Percentiles rank a stretch among this genome's conserved stretches.
phyloP scores from a whole-genome alignment of 495 filamentous ascomycete genomes.

The Endocarpon pusillum region DNA sequence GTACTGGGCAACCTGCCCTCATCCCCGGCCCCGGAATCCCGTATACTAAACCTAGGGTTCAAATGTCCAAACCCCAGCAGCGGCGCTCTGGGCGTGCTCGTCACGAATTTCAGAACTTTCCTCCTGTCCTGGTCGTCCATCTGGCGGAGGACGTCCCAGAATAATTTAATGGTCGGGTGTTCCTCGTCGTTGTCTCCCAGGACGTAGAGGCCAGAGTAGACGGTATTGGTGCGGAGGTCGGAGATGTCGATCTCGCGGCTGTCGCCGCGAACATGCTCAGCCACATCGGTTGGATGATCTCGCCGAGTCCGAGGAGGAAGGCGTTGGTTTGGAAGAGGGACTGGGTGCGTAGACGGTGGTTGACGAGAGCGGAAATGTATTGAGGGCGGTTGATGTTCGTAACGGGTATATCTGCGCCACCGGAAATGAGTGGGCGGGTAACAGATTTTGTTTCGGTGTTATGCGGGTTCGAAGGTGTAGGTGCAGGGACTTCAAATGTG shows the following conservation, averaged over 20 bases:
- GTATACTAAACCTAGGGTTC: constrained; percentile 73
- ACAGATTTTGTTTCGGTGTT: constrained; percentile 31
- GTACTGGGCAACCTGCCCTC: constrained; percentile 73
- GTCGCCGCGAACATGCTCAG: constrained; percentile 92
- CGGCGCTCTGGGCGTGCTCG: constrained; percentile 81
- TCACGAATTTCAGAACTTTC: constrained; percentile 90
- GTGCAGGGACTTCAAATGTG: constrained; percentile 39
- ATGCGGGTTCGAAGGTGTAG: constrained; percentile 18
- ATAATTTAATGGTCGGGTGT: constrained; percentile 67
- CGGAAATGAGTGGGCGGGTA: constrained; percentile 56
- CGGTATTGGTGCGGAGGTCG: constrained; percentile 72
- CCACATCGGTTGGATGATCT: constrained; percentile 85
- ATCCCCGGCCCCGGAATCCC: constrained; percentile 65
- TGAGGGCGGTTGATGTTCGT: constrained; percentile 81
- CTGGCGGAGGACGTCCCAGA: constrained; percentile 78
- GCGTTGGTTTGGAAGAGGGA: constrained; percentile 62
- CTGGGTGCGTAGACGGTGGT: constrained; percentile 68
- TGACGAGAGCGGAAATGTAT: constrained; percentile 86
- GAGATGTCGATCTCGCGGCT: constrained; percentile 69
- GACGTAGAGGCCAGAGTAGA: constrained; percentile 72
- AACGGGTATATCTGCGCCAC: constrained; percentile 61
- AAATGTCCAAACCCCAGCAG: constrained; percentile 78
- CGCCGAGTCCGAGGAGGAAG: constrained; percentile 68
- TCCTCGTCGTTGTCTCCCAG: constrained; percentile 78
- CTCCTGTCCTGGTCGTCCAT: constrained; percentile 58